Conservation (phyloP, 805 yeast species). For the Ogataea methanolica region DNA sequence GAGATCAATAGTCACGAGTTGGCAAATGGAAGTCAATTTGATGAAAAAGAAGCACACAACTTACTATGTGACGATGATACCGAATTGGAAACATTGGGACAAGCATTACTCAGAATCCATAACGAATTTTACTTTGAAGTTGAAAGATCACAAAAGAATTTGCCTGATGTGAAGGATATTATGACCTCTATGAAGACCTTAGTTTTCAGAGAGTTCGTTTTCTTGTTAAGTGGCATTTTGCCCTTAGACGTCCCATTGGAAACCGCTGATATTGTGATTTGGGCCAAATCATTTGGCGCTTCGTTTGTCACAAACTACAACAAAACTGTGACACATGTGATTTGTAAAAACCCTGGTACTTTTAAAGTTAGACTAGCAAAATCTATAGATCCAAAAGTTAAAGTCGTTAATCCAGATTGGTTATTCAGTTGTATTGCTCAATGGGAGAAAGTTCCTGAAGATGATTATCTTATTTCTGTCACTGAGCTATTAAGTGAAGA, state of each 20-base stretch:
- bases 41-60: conserved; percentile 34
- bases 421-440: conserved; percentile 75
- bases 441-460: conserved; percentile 71
- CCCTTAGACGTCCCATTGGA: conserved; percentile 76
- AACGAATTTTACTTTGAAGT: conserved; percentile 53
- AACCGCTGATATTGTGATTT: conserved; percentile 79
- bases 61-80: conserved; percentile 74
- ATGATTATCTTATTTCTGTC: conserved; percentile 50
- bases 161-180: conserved; percentile 63
- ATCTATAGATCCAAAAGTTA: conserved; percentile 51
- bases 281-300: conserved; percentile 94
- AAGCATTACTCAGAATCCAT: conserved; percentile 63
- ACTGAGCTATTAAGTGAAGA: conserved; percentile 41
- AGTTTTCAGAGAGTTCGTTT: conserved; percentile 63
- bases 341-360: conserved; percentile 77
- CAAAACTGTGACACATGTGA: conserved; percentile 79
- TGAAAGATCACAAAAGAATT: conserved; percentile 25
- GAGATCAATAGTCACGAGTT: conserved; percentile 20
- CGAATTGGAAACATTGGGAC: conserved; percentile 62
- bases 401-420: conserved; percentile 92
- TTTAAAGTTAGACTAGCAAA: conserved; percentile 80
- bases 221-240: conserved; percentile 84
- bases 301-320: conserved; percentile 66
- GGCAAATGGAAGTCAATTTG: conserved; percentile 2
- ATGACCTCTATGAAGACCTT: conserved; percentile 69